Evolutionary conservation across 2,329 filamentous ascomycete species (phyloP), one percentile per base, ranked within the genome.

Genomic region (Ascochyta viciae-villosae): DNA sequence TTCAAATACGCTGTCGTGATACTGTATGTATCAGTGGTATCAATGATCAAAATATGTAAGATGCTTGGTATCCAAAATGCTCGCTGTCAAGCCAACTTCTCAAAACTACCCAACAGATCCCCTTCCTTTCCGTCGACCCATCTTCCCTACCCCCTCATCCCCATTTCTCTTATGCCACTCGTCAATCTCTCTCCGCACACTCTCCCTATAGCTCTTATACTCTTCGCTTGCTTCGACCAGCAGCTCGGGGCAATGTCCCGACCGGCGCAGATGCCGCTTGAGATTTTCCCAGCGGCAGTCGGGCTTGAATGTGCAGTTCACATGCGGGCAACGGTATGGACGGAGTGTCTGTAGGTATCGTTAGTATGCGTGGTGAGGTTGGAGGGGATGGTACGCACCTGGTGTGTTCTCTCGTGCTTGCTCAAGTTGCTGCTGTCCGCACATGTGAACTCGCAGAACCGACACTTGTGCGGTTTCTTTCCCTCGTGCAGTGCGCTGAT

Each of bases 241-340:
- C 6, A 77, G 61, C 49, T 74, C 62, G 0, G 73, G 64, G 39
- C 74, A 77, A 33, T 76, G 75, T 0, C 69, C 67, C 2, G 68
- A 72, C 43, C 72, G 69, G 34, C 73, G 67, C 15, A 77, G 66
- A 53, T 77, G 74, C 7, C 74, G 70, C 53, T 76, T 75, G 3
- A 76, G 66, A 39, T 75, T 74, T 44, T 76, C 74, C 74, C 74
- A 77, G 26, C 74, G 71, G 39, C 73, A 74, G 53, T 75, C 74
- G 23, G 72, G 71, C 46, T 75, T 73, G 61, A 74, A 75, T 1
- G 69, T 72, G 64, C 74, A 77, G 38, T 71, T 70, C 15, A 57
- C 47, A n/a, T 76, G 72, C 1, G 68, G 73, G 35, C 74, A 77
- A 39, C 67, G 64, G 57, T 74, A 77, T 0, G 73, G 71, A 7